Percentiles rank a stretch among this genome's conserved stretches.
Conservation (phyloP, 2,329 filamentous ascomycete genomes). For the Fusarium cyanostomum region DNA sequence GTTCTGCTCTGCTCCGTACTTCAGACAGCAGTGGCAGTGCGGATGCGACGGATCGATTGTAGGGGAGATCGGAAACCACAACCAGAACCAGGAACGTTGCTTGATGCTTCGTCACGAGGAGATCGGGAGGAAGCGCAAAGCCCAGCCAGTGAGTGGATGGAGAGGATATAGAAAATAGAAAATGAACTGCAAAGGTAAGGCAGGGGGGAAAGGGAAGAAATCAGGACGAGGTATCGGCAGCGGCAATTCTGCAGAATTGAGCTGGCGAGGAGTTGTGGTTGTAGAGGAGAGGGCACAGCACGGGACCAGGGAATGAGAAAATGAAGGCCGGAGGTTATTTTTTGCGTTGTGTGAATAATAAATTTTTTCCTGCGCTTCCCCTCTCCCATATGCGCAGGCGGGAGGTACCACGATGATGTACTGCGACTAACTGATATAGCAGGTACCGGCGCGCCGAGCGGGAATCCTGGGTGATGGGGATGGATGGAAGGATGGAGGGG, state of each 20-base stretch:
- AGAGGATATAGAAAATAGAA: conserved; percentile 10
- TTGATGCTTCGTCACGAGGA: conserved; percentile 31
- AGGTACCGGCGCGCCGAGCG: conserved; percentile 34
- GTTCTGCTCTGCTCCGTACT: background rate
- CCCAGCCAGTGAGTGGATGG: conserved; percentile 1
- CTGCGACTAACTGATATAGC: conserved; percentile 28
- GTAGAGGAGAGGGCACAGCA: conserved; percentile 42
- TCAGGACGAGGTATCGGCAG: conserved; percentile 30
- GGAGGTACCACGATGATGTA: conserved; percentile 25
- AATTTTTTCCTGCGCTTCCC: conserved; percentile 51
- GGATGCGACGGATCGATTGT: conserved; percentile 27
- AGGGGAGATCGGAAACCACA: conserved; percentile 11
- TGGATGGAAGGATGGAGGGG: conserved; percentile 24
- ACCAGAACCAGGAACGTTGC: conserved; percentile 12
- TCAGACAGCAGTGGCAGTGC: conserved; percentile 12
- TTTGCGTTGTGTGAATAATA: conserved; percentile 54
- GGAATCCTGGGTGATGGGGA: conserved; percentile 29
- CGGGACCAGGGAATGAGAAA: conserved; percentile 41
- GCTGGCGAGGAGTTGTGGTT: conserved; percentile 43
- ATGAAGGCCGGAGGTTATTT: conserved; percentile 47
- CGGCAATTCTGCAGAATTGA: conserved; percentile 46
- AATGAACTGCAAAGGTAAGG: conserved; percentile 2
- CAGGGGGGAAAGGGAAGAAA: conserved; percentile 18
- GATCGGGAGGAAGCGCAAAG: conserved; percentile 24
- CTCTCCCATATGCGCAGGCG: conserved; percentile 17